Percentiles rank a stretch among this genome's conserved stretches.
phyloP scores from a whole-genome alignment of 345 rosid genomes.

The Eucalyptus pauciflora region DNA sequence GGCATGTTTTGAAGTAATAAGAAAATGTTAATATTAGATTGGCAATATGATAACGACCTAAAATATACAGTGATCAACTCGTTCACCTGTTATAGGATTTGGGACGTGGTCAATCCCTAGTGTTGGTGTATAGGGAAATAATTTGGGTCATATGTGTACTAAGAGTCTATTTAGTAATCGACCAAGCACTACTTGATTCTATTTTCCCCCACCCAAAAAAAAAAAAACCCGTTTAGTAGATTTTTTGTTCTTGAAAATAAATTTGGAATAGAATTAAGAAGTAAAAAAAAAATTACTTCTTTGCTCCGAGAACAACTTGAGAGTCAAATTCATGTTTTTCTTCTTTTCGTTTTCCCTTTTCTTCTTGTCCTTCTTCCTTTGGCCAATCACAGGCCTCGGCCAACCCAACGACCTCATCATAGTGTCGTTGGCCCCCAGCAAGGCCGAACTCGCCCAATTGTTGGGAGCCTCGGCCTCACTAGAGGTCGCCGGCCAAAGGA shows the following conservation, averaged over 20 bases:
- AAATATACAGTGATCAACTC: neutral
- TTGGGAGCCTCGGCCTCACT: accelerated
- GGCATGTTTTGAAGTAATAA: neutral
- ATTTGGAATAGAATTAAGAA: too few relatives aligned
- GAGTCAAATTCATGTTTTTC: accelerated
- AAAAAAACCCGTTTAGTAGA: too few relatives aligned
- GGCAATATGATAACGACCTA: neutral
- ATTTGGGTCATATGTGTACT: neutral
- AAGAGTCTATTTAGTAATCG: too few relatives aligned
- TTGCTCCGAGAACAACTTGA: accelerated
- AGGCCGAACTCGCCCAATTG: accelerated
- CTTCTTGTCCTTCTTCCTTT: too few relatives aligned
- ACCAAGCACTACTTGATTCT: accelerated
- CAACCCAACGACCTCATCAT: accelerated
- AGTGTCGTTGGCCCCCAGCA: accelerated
- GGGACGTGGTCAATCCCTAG: neutral
- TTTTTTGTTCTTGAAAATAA: accelerated
- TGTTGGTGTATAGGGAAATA: neutral
- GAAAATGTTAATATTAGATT: neutral
- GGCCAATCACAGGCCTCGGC: accelerated
- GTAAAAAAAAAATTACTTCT: accelerated
- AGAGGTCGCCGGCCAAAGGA: accelerated
- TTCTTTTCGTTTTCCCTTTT: accelerated
- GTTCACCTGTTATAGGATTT: neutral
- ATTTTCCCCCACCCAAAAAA: too few relatives aligned